These are phyloP conservation scores for Nadsonia commutata DNA, from an alignment of 1,139 yeast genomes.

Conservation along the genomic window DNA sequence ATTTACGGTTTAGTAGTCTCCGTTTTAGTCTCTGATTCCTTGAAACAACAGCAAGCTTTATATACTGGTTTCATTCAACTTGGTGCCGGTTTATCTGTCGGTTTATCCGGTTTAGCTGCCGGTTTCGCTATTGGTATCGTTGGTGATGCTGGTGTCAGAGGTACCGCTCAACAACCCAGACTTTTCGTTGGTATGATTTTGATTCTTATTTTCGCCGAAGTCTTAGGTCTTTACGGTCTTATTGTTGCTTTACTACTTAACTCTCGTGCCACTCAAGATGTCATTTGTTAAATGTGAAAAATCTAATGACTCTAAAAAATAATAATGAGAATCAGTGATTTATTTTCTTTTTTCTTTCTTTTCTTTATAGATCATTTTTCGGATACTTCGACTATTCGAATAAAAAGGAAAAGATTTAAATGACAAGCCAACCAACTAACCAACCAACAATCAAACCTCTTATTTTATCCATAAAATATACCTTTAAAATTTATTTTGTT, in stretches of 20 bases:
- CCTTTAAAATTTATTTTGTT: too few species aligned
- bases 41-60: constrained; percentile 81
- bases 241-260: constrained; percentile 94
- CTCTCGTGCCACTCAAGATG: constrained; percentile 93
- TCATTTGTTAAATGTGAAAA: constrained; percentile 66
- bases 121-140: constrained; percentile 98
- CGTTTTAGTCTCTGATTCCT: constrained; percentile 82
- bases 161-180: constrained; percentile 92
- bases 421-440: too few species aligned
- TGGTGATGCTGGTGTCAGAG: constrained; percentile 98
- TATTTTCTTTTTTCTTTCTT: too few species aligned
- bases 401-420: too few species aligned
- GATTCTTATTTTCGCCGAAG: constrained; percentile 97
- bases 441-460: too few species aligned
- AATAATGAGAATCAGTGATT: too few species aligned
- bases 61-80: constrained; percentile 96
- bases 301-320: too few species aligned
- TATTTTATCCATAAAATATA: too few species aligned
- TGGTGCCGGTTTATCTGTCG: constrained; percentile 97
- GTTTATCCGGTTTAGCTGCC: constrained; percentile 92
- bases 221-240: constrained; percentile 90
- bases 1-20: constrained; percentile 97
- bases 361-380: too few species aligned
- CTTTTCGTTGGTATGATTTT: constrained; percentile 90
- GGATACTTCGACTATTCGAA: too few species aligned